Percentiles rank a stretch among this genome's conserved stretches.
phyloP scores from a whole-genome alignment of 345 rosid genomes.

The Acer campestre region DNA sequence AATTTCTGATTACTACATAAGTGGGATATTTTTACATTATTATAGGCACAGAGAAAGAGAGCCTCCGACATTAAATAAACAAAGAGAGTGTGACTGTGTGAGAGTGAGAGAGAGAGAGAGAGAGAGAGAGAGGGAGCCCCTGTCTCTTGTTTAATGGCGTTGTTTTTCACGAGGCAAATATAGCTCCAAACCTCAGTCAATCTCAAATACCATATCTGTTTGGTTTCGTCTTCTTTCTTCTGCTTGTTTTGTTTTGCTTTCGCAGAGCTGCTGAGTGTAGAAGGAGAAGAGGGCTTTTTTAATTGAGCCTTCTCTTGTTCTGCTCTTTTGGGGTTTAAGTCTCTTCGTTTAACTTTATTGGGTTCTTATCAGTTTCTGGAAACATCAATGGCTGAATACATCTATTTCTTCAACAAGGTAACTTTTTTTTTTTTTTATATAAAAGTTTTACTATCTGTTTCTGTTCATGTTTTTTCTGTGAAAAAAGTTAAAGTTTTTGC shows the following conservation, averaged over 20 bases:
- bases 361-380: slow-evolving; percentile 32
- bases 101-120: not conserved
- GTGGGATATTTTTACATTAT: too few species aligned
- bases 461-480: not conserved
- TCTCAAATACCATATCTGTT: not conserved
- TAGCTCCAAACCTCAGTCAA: not conserved
- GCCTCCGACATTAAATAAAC: not conserved
- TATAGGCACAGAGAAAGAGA: not conserved
- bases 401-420: slow-evolving; percentile 64
- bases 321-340: not conserved
- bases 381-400: slow-evolving; percentile 66
- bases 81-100: too few species aligned
- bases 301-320: not conserved
- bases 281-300: not conserved
- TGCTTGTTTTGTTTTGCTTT: not conserved
- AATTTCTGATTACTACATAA: too few species aligned
- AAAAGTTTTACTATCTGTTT: not conserved
- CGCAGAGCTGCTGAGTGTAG: slow-evolving; percentile 9
- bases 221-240: not conserved
- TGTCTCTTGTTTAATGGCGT: not conserved
- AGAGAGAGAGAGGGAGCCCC: not conserved
- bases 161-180: slow-evolving; percentile 25
- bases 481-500: not conserved
- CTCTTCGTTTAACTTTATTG: slow-evolving; percentile 9
- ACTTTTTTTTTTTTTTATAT: not conserved